Evolutionary conservation across 108 stramenopile species (phyloP), one percentile per base, ranked within the genome.

Genomic region (Epithemia pelagica): DNA sequence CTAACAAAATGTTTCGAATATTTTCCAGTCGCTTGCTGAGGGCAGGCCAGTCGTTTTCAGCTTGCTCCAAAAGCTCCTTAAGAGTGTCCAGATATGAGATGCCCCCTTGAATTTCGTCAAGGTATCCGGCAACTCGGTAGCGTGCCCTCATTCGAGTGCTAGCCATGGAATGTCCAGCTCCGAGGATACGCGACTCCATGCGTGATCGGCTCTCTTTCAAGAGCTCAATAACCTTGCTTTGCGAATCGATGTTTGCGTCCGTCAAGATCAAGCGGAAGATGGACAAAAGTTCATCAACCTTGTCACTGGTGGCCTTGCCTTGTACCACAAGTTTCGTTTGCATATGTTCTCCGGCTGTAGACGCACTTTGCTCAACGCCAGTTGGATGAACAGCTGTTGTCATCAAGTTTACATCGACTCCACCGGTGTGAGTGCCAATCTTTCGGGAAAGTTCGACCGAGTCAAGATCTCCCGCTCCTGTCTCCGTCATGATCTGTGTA

Each of bases 31-130:
- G 85, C 0, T 78, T 70, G 31, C 93, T 76, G 0, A 98, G 73
- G 26, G 88, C 58, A 21, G 96, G 95, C 85, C 95, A 98, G 71
- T 98, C 96, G 57, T 93, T 83, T 74, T 98, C 88, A 0, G 96
- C 97, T 74, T 92, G 77, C 29, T 93, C 73, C 27, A 98, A 72
- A 19, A 96, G 73, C 28, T 57, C 73, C 62, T 82, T 89, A 58
- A 95, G 76, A 0, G 89, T 85, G 7, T 78, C 78, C 32, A 96
- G 69, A 52, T 91, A 90, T 1, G 92, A 75, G 58, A 98, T 70
- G 20, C 97, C 97, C 20, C 87, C 81, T 84, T 87, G 92, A 64
- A 86, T 82, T 80, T 98, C 97, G 30, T 82, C 79, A 28, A 98
- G 71, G 85, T 86, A 95, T 15, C 94, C 95, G n/a, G 80, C 80